Evolutionary conservation across 2,329 filamentous ascomycete species (phyloP), one percentile per base, ranked within the genome.

Genomic region (Beauveria medogensis): DNA sequence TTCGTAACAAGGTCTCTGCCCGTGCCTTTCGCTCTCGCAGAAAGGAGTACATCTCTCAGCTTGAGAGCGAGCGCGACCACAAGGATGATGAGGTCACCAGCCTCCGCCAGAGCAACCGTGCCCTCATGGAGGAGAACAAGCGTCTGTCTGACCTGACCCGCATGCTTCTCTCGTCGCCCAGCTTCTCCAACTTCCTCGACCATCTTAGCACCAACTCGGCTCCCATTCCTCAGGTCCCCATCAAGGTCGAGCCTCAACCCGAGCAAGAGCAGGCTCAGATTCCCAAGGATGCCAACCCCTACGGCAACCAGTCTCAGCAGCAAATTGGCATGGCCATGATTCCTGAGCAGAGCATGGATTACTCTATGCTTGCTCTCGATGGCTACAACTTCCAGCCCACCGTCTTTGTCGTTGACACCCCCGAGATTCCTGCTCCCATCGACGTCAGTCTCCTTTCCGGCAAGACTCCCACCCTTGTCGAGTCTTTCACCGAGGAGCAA

Each of bases 1-100:
- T 99, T n/a, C 86, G 94, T 65, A 99, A 99, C 83, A 99, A 99
- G 78, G 94, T 99, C 5, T 99, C 94, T 47, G 94, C 94, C 64
- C 91, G 94, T 67, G 93, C 93, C 56, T 99, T 99, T 86, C 89
- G 94, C 61, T 97, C 92, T n/a, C 83, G 94, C 69, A 89, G 94
- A 82, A 99, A 99, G 82, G 94, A 97, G 82, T 97, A 97, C 79
- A 97, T 99, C 71, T 84, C 86, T 64, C 92, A 97, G 75, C 89
- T 99, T 18, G 94, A 99, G 79, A 81, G 84, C 64, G 93, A 97
- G 74, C 89, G 97, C 67, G 88, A 91, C 59, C 81, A 80, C 69
- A 95, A 94, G 78, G 86, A 88, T 46, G 89, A 87, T 65, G 93
- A 97, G 78, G 88, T 89, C 67, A 88, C 88, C 65, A 89, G 92